These are phyloP conservation scores for Balakata baccata DNA, from an alignment of 345 rosid species.

Conservation along the genomic window DNA sequence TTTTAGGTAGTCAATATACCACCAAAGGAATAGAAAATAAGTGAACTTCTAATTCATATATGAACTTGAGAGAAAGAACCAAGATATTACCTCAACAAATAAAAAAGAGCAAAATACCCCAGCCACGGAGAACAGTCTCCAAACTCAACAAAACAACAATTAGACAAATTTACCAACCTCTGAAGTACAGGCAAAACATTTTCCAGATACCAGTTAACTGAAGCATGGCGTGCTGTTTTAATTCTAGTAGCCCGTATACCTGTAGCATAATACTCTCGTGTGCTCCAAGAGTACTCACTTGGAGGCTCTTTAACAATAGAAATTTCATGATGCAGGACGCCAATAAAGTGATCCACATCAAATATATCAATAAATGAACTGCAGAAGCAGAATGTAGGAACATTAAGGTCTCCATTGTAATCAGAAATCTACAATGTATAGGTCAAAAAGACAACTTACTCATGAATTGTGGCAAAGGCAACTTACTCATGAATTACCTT, in stretches of 20 bases:
- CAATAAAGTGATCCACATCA: constrained; percentile 82
- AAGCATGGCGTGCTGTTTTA: constrained; percentile 92
- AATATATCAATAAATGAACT: constrained; percentile 81
- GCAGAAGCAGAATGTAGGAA: constrained; percentile 25
- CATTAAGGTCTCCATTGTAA: background rate
- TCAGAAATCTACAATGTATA: background rate
- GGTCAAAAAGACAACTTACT: constrained; percentile 21
- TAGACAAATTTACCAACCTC: constrained; percentile 49
- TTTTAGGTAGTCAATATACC: no score
- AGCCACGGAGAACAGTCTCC: background rate
- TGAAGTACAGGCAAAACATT: constrained; percentile 80
- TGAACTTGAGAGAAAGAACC: background rate
- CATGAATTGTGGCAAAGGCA: background rate
- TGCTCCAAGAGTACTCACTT: constrained; percentile 69
- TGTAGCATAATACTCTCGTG: constrained; percentile 88
- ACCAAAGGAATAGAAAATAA: background rate
- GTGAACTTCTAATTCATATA: background rate
- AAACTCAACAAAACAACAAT: background rate
- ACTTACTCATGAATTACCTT: constrained; percentile 58
- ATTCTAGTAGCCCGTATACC: constrained; percentile 91
- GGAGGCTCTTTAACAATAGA: constrained; percentile 68
- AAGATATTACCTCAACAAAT: background rate
- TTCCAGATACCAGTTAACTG: constrained; percentile 81
- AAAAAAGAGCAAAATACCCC: background rate
- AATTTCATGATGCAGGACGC: constrained; percentile 52